Base-by-base conservation (phyloP, 2,329 filamentous ascomycete genomes). In the Sporothrix variecibatus region DNA sequence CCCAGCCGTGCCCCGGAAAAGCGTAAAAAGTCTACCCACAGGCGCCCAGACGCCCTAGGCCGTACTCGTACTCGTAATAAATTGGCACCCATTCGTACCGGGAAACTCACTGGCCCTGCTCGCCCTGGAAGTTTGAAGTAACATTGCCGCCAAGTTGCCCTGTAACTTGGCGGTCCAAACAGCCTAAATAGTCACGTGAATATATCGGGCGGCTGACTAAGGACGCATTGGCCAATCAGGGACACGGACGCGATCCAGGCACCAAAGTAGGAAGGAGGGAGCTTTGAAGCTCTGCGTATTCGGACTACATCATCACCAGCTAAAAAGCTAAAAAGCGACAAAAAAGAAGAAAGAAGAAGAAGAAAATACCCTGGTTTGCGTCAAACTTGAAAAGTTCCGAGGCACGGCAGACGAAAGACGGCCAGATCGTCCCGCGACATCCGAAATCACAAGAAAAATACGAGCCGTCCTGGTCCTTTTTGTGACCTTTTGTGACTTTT, bases 11-110 rank as follows among this genome's bases (percentile, higher is more conserved):
- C 65, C 65, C 28, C 26, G 43, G 26, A 69, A 68, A 28, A 69
- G 23, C 67, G 23, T 28, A 53, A 49, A 67, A 9, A 46, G 17
- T 12, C 11, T 46, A 67, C 23, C 23, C 12, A 67, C 38, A 26
- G 62, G 38, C 62, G 62, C 62, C 38, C 38, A 67, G 62, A 43
- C 62, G n/a, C 62, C 62, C 38, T 67, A 67, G 15, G 34, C 34
- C 53, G 69, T 62, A 62, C 53, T 62, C 69, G 69, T 71, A 71
- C 69, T 71, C 69, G 69, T 58, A 71, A 62, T 34, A 53, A 26
- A 49, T 40, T 70, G 20, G 46, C 46, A 34, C 31, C 8, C 34
- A 23, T 62, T 71, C 51, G 68, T 56, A 58, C 68, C 49, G 20
- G 51, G 15, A 71, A 71, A 31, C 20, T n/a, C 34, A 20, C 34